Evolutionary conservation across 768 basidiomycete genomes (phyloP).

Genomic region (Macrolepiota fuliginosa): DNA sequence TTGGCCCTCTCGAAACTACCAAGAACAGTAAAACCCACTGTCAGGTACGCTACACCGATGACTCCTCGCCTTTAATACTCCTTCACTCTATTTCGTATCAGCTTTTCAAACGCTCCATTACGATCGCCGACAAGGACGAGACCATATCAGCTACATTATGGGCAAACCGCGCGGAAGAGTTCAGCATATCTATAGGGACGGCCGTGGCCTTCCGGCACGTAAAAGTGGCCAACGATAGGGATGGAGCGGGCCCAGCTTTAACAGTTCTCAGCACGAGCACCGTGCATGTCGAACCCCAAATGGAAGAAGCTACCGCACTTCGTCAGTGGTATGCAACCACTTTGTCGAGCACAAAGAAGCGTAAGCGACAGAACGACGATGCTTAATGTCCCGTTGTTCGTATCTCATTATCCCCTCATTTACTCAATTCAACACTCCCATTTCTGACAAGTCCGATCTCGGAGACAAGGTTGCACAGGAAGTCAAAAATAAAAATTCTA

Average conservation of each 20-base stretch:
- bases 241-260: neutral
- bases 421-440: neutral
- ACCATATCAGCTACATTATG: neutral
- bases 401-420: neutral
- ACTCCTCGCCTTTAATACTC: neutral
- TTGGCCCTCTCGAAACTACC: neutral
- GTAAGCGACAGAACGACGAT: too few species aligned
- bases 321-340: neutral
- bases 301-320: neutral
- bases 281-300: constrained; percentile 1
- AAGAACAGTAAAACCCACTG: neutral
- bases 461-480: neutral
- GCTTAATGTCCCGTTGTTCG: too few species aligned
- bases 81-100: neutral
- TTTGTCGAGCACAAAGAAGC: too few species aligned
- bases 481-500: neutral
- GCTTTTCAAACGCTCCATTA: neutral
- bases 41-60: neutral
- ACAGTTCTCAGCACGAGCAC: constrained; percentile 3
- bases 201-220: constrained; percentile 5
- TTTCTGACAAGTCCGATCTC: neutral
- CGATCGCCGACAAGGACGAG: neutral
- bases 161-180: constrained; percentile 1
- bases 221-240: neutral
- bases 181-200: neutral